These are phyloP conservation scores for Candida coquimbonensis DNA, from an alignment of 805 yeast species.

Conservation along the genomic window DNA sequence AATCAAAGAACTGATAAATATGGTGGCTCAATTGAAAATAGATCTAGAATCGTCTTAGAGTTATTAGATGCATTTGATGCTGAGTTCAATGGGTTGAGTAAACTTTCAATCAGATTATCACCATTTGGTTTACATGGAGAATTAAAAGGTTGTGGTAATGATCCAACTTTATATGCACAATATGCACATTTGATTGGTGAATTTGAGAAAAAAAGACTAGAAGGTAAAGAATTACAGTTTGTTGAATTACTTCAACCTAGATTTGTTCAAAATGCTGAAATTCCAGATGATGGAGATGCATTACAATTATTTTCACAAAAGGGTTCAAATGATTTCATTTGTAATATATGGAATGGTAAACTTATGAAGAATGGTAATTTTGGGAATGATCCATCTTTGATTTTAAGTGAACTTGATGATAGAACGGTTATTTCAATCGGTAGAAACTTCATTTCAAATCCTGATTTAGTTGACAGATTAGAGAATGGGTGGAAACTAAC, in stretches of 20 bases:
- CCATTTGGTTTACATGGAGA: constrained; percentile 30
- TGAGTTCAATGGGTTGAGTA: constrained; percentile 2
- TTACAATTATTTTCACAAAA: not conserved
- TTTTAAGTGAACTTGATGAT: constrained; percentile 31
- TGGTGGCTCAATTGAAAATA: constrained; percentile 46
- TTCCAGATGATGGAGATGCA: not conserved
- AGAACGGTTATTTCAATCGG: constrained; percentile 18
- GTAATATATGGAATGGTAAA: constrained; percentile 19
- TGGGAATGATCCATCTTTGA: constrained; percentile 20
- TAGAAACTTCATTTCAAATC: constrained; percentile 32
- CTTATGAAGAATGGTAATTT: constrained; percentile 25
- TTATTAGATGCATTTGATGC: constrained; percentile 18
- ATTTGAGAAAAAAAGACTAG: constrained; percentile 30
- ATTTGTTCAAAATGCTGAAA: not conserved
- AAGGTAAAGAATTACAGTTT: constrained; percentile 34
- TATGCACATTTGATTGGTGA: constrained; percentile 35
- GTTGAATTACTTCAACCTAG: constrained; percentile 42
- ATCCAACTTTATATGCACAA: constrained; percentile 29
- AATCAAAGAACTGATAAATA: constrained; percentile 44
- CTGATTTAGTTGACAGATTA: constrained; percentile 30
- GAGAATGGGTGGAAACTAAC: constrained; percentile 26
- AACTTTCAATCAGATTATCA: constrained; percentile 27
- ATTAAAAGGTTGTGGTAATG: constrained; percentile 20
- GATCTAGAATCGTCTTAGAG: constrained; percentile 38
- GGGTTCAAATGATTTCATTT: constrained; percentile 8